Evolutionary conservation across 1,139 yeast species (phyloP).

Genomic region (Candida sanyaensis): DNA sequence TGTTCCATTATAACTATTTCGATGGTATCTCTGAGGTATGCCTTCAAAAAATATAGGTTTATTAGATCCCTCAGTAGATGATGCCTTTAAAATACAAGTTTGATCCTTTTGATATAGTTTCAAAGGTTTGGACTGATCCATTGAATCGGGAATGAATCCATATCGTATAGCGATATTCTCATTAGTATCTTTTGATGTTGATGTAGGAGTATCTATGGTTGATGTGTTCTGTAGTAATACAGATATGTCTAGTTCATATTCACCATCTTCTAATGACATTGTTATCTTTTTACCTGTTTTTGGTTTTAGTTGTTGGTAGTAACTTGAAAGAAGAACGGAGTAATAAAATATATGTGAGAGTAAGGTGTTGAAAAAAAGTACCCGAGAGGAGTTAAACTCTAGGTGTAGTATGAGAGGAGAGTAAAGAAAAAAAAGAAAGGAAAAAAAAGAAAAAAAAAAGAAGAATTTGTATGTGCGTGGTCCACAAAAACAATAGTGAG

Average conservation of each 20-base stretch:
- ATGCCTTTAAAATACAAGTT: conserved; percentile 36
- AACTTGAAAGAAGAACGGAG: no score
- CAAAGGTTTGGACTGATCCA: conserved; percentile 40
- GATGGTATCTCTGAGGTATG: conserved; percentile 29
- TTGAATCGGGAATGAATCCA: conserved; percentile 45
- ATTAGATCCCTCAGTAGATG: conserved; percentile 20
- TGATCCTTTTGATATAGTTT: conserved; percentile 37
- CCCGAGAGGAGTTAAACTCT: no score
- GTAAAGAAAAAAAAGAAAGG: no score
- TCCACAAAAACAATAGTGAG: no score
- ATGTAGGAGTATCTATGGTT: conserved; percentile 7
- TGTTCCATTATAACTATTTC: conserved; percentile 6
- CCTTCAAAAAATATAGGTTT: conserved; percentile 44
- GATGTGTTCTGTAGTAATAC: conserved; percentile 20
- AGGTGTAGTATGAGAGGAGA: no score
- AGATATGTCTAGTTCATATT: conserved; percentile 44
- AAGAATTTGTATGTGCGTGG: no score
- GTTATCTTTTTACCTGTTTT: neutral
- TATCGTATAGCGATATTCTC: conserved; percentile 40
- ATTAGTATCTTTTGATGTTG: conserved; percentile 12
- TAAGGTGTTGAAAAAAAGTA: no score
- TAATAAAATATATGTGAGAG: no score
- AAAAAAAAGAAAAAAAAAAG: no score
- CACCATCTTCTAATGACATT: conserved; percentile 40
- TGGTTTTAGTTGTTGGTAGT: no score